phyloP scores from a whole-genome alignment of 192 early-diverging fungal species.

The Jimgerdemannia flammicorona region DNA sequence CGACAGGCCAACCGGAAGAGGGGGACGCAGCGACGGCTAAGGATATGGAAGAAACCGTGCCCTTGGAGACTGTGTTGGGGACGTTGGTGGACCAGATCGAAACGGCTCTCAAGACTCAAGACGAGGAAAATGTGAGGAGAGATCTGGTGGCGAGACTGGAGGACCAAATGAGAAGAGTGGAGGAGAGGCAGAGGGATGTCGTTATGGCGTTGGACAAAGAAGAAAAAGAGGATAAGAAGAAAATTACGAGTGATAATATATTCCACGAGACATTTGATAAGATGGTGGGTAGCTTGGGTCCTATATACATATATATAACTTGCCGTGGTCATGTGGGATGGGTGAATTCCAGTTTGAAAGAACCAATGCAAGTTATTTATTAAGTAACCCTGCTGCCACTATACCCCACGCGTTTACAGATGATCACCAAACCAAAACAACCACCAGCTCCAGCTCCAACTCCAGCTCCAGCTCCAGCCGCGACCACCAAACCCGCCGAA shows the following conservation, averaged over 20 bases:
- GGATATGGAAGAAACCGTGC: constrained; percentile 13
- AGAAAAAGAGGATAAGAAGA: constrained; percentile 58
- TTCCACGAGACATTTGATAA: constrained; percentile 61
- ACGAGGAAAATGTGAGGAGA: constrained; percentile 25
- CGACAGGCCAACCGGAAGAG: background rate
- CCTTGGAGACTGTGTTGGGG: constrained; percentile 45
- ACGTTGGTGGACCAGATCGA: constrained; percentile 43
- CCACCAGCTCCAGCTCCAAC: constrained; percentile 11
- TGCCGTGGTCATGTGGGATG: too few relatives aligned
- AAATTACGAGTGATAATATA: constrained; percentile 68
- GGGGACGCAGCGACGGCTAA: background rate
- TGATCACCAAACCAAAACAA: background rate
- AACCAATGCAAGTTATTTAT: too few relatives aligned
- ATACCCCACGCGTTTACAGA: background rate
- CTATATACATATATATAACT: background rate
- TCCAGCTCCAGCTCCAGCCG: constrained; percentile 12
- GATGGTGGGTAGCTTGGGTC: constrained; percentile 36
- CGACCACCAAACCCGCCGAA: constrained; percentile 18
- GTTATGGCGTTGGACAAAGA: constrained; percentile 53
- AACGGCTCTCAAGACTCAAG: constrained; percentile 19
- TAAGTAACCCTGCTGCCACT: too few relatives aligned
- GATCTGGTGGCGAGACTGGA: constrained; percentile 31
- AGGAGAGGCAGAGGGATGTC: constrained; percentile 25
- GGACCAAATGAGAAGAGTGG: constrained; percentile 37
- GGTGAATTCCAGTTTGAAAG: too few relatives aligned